These are phyloP conservation scores for Capsicum pubescens DNA, from an alignment of 257 asterid genomes.

Conservation along the genomic window DNA sequence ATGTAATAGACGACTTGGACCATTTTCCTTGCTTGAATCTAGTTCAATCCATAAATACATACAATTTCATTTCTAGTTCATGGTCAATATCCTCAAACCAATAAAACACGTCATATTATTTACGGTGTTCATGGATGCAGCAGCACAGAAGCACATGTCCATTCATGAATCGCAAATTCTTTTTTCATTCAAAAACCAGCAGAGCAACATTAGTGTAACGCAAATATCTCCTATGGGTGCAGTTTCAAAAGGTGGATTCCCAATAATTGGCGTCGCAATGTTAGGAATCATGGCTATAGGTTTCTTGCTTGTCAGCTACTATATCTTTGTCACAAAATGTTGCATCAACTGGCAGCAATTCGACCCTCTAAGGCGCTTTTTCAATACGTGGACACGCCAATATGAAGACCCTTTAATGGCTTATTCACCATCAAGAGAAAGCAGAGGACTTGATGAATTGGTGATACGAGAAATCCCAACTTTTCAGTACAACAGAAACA, in stretches of 20 bases:
- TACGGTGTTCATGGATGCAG: slow-evolving; percentile 39
- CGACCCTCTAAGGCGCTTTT: slow-evolving; percentile 65
- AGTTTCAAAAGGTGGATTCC: slow-evolving; percentile 57
- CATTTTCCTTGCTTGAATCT: neutral
- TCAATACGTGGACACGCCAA: slow-evolving; percentile 34
- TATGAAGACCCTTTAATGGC: slow-evolving; percentile 48
- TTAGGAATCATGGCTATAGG: slow-evolving; percentile 71
- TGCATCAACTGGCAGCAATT: slow-evolving; percentile 72
- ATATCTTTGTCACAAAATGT: slow-evolving; percentile 68
- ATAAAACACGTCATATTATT: neutral
- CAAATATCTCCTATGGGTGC: slow-evolving; percentile 43
- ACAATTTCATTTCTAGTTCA: neutral
- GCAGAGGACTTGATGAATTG: slow-evolving; percentile 70
- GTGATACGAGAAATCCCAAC: slow-evolving; percentile 76
- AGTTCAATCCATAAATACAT: neutral
- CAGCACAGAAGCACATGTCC: slow-evolving; percentile 30
- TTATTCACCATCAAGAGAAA: slow-evolving; percentile 61
- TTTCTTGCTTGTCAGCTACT: slow-evolving; percentile 67
- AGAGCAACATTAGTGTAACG: slow-evolving; percentile 9
- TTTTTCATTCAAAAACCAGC: slow-evolving; percentile 46
- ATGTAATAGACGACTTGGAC: too few relatives aligned
- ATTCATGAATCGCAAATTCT: slow-evolving; percentile 41
- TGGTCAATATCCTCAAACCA: neutral
- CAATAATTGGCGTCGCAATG: slow-evolving; percentile 68
- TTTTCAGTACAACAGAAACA: slow-evolving; percentile 47